Evolutionary conservation across 73 alveolate genomes (phyloP).

Genomic region (Tetrahymena borealis): DNA sequence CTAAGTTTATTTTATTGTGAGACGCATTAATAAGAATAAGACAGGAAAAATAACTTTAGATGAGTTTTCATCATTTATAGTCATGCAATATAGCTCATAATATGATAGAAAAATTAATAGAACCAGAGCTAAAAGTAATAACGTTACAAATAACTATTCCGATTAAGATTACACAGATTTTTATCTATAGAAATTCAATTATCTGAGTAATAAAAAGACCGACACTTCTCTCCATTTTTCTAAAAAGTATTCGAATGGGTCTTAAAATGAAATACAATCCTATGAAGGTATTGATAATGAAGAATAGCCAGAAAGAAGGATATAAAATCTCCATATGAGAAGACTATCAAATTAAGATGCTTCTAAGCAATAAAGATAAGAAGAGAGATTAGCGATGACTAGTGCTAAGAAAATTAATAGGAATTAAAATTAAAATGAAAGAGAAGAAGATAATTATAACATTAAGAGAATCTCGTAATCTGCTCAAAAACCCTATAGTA

Average conservation of each 20-base stretch:
- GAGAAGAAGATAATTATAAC: background rate
- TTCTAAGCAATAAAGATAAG: background rate
- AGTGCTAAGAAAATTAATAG: background rate
- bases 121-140: background rate
- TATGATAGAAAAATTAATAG: background rate
- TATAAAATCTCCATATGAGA: background rate
- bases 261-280: background rate
- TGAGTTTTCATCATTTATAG: background rate
- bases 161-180: background rate
- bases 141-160: background rate
- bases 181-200: background rate
- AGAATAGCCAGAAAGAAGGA: background rate
- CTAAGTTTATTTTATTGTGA: background rate
- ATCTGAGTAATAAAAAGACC: background rate
- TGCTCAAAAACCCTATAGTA: background rate
- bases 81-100: background rate
- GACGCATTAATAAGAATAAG: background rate
- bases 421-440: background rate
- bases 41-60: background rate
- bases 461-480: background rate
- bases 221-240: background rate
- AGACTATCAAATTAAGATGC: background rate
- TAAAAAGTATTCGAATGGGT: background rate
- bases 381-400: background rate
- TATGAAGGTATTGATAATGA: background rate